phyloP scores from a whole-genome alignment of 495 filamentous ascomycete genomes.

The Penicillium soppii region DNA sequence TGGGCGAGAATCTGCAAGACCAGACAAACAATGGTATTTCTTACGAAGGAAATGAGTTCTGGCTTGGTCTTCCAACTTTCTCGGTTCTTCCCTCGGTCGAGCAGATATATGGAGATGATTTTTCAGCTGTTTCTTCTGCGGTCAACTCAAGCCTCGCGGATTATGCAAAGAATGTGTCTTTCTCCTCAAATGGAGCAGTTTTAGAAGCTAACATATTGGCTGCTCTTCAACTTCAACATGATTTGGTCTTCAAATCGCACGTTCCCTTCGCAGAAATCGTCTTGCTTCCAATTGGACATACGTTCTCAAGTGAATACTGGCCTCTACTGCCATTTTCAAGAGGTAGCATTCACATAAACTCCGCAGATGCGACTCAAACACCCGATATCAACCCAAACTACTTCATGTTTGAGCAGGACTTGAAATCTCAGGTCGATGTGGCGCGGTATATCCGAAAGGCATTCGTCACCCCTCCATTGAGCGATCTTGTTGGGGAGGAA shows the following conservation, averaged over 20 bases:
- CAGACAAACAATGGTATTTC: constrained; percentile 33
- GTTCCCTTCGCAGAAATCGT: constrained; percentile 42
- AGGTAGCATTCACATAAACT: constrained; percentile 39
- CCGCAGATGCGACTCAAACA: constrained; percentile 10
- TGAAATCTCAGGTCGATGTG: constrained; percentile 19
- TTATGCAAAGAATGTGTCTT: constrained; percentile 26
- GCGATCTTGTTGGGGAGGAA: constrained; percentile 18
- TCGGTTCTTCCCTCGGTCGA: constrained; percentile 29
- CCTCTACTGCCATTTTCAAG: constrained; percentile 44
- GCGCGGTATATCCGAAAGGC: constrained; percentile 22
- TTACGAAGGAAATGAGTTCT: constrained; percentile 13
- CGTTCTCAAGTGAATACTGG: constrained; percentile 39
- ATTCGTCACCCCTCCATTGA: constrained; percentile 15
- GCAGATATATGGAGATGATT: constrained; percentile 24
- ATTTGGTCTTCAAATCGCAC: constrained; percentile 40
- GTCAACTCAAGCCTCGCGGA: constrained; percentile 19
- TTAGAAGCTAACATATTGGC: constrained; percentile 13
- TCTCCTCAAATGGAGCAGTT: constrained; percentile 29
- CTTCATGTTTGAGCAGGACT: constrained; percentile 22
- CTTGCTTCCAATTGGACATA: constrained; percentile 16
- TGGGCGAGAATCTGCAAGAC: constrained; percentile 51
- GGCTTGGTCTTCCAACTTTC: constrained; percentile 17
- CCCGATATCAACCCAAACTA: constrained; percentile 28
- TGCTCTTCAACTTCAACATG: constrained; percentile 41
- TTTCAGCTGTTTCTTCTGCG: constrained; percentile 22